Base-by-base conservation (phyloP, 1,284 basidiomycete species). In the Pseudozyma tsukubaensis region DNA sequence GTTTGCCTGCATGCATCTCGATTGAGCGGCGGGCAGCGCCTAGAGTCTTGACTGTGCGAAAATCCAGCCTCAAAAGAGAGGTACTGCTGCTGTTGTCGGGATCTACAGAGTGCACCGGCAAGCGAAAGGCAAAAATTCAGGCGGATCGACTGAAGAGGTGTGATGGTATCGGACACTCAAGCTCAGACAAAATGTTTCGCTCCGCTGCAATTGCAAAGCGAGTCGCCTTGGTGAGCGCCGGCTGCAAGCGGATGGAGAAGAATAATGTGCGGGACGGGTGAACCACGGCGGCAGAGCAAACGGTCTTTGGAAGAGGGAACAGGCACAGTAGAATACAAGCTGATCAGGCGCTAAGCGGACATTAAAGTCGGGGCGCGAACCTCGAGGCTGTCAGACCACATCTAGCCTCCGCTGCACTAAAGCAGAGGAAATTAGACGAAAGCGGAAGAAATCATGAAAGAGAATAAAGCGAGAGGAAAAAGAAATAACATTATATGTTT, bases 221-320 rank as follows among this genome's bases (percentile, higher is more conserved):
- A 49, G 34, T 35, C 32, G 29, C 48, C 48, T 49, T 12, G 13
- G 6, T 24, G 35, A 7, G 2, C 18, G 40, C 5, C 39, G 32
- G 53, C 60, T 63, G 60, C 60, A 63, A 63, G 61, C 54, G 61
- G 61, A 57, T 40, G 19, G 18, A n/a, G 18, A 24, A 47, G 16
- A n/a, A 12, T 39, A 39, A 2, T n/a, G 3, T 39, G 6, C 24
- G 24, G 24, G 24, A 29, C 3, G 6, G 24, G 24, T 29, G 24
- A 29, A 6, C 24, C 24, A 29, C 24, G 6, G 24, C 24, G 24
- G 24, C 24, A 29, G 24, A 29, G 24, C 37, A 39, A 13, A n/a
- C n/a, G 16, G 37, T 12, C 37, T 39, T 4, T 9, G 16, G 8
- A n/a, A 39, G 37, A 12, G 37, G 8, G 12, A n/a, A 9, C 37